Evolutionary conservation across 768 basidiomycete species (phyloP).

Genomic region (Tulasnella calospora): DNA sequence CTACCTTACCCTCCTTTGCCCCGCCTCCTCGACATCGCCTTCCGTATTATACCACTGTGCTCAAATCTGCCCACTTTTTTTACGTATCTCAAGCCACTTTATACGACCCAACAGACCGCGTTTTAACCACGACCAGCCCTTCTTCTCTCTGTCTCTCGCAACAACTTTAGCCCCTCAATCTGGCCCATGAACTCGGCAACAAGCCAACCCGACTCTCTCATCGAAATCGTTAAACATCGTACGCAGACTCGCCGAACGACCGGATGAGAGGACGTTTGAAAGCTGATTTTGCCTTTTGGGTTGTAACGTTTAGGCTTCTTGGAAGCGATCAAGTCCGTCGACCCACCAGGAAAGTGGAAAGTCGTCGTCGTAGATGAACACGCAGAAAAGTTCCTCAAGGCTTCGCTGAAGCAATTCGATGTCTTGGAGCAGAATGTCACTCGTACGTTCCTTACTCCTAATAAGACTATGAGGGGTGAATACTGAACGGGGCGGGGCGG

Average conservation of each 20-base stretch:
- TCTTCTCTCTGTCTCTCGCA: not conserved
- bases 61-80: constrained; percentile 3
- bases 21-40: constrained; percentile 6
- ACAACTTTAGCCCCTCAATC: not conserved
- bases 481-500: not conserved
- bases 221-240: constrained; percentile 30
- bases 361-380: constrained; percentile 94
- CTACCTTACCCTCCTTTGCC: not conserved
- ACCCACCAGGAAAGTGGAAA: constrained; percentile 90
- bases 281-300: not conserved
- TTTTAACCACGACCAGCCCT: not conserved
- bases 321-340: constrained; percentile 79
- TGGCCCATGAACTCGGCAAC: not conserved
- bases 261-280: not conserved
- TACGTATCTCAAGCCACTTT: not conserved
- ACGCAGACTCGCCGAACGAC: not conserved
- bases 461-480: not conserved
- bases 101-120: not conserved
- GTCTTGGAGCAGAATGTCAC: constrained; percentile 95
- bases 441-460: constrained; percentile 56
- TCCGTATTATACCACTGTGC: not conserved
- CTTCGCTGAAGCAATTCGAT: constrained; percentile 88
- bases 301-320: constrained; percentile 77
- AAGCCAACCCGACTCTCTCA: constrained; percentile 25
- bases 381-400: constrained; percentile 74